Evolutionary conservation across 495 filamentous ascomycete species (phyloP), one percentile per base, ranked within the genome.

Genomic region (Hypoxylon intermedium): DNA sequence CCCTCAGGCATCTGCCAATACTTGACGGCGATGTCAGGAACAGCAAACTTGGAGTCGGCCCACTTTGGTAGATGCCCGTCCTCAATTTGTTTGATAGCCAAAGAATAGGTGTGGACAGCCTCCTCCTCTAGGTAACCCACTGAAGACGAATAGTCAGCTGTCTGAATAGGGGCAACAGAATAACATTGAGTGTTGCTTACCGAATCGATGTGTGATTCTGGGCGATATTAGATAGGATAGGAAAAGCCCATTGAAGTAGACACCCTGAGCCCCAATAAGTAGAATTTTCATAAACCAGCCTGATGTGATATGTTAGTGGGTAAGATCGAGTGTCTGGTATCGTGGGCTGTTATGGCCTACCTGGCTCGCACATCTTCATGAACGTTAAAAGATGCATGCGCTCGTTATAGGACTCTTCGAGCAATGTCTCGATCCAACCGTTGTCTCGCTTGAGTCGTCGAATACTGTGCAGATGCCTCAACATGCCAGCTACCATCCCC

Each of bases 61-160:
- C 95, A 98, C 61, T 87, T 83, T 0, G 92, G 92, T 5, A 98
- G 80, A 52, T 83, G 84, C 20, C 93, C 93, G 2, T 81, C 79
- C 37, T 98, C 95, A 9, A 98, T 80, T 63, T 98, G 95, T 23
- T 82, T 70, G 67, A 98, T 90, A 53, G 87, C 87, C 6, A 92
- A 85, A 0, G 91, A 92, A 77, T 98, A 98, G 2, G 95, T 98
- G 64, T 96, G 83, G 3, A 97, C 93, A 0, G 95, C 95, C 67
- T 98, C 94, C 73, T 98, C 94, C 71, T 98, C 95, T 20, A 98
- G 83, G 63, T 97, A 97, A 1, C 94, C 94, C 43, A 98, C 93
- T 65, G 16, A 21, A 6, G 48, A 67, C 92, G n/a, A n/a, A n/a
- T 91, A 23, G 89, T 87, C 68, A 94, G 89, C 72, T 83, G 87